These are phyloP conservation scores for Sequoiadendron giganteum DNA, from an alignment of 75 land plant genomes.

Conservation along the genomic window DNA sequence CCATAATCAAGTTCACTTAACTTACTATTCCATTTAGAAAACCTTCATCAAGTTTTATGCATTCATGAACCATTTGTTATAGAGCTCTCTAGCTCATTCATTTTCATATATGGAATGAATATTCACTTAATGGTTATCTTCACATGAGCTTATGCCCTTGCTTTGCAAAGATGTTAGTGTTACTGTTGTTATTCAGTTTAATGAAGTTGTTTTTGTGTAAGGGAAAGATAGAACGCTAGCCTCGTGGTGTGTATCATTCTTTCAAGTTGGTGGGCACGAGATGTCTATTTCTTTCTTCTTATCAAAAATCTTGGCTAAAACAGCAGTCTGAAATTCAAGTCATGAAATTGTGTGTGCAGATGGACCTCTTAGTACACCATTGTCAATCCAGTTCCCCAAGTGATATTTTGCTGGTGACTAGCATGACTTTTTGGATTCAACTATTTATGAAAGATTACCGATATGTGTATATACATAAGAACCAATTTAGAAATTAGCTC, in stretches of 20 bases:
- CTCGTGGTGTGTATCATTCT: not conserved
- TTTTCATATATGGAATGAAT: not conserved
- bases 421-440: not conserved
- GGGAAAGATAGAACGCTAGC: not conserved
- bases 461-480: not conserved
- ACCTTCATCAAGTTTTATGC: too few species aligned
- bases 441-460: not conserved
- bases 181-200: not conserved
- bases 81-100: too few species aligned
- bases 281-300: not conserved
- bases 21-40: too few species aligned
- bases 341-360: not conserved
- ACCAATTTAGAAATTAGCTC: not conserved
- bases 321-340: not conserved
- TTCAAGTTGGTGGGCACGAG: not conserved
- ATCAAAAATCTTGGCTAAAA: not conserved
- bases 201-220: not conserved
- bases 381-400: too few species aligned
- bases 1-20: too few species aligned
- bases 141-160: not conserved
- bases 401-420: not conserved
- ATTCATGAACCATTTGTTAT: too few species aligned
- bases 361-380: not conserved
- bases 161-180: not conserved
- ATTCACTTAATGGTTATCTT: not conserved